Evolutionary conservation across 1,284 basidiomycete species (phyloP), one percentile per base, ranked within the genome.

Genomic region (Leccinum griseonigrum): DNA sequence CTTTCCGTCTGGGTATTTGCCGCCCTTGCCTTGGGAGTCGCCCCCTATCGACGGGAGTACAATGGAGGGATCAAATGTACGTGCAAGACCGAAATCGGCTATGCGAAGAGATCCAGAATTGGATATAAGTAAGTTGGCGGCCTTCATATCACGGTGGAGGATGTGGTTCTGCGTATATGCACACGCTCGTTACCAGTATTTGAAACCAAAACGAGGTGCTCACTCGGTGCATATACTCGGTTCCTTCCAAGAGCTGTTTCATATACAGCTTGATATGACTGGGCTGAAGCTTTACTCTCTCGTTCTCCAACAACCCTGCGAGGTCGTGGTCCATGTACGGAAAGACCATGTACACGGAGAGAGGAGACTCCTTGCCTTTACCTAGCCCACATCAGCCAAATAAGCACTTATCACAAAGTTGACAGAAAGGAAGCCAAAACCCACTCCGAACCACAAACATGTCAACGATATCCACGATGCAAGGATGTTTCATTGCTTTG

Each of bases 291-390:
- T 90, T 88, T 64, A 95, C 94, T 46, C 91, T 85, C 58, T 92
- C 90, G 72, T 97, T 97, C 75, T 96, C 92, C 58, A 99, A 78
- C 56, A 99, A 77, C 2, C 97, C 97, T 11, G 96, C 95, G 28
- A 99, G 85, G 77, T 99, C 97, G 73, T 99, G 97, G 70, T 98
- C 97, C 95, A 98, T 98, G 77, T 97, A 99, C 0, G 97, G 97
- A 73, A 98, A 98, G 36, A 98, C 96, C 96, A 99, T 98, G 77
- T 94, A 98, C 18, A 95, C 92, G 8, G 90, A 98, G 46, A 95
- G 83, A 52, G 89, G 85, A 46, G 76, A 71, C 32, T 74, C 85
- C 69, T 84, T 86, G 32, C 84, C 81, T 63, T 78, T 86, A 71
- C 86, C 86, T 88, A 58, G 46, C 28, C 26, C 38, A 50, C 52